Evolutionary conservation across 164 flowering plant genomes (phyloP), one percentile per base, ranked within the genome.

Genomic region (Annona cherimola): DNA sequence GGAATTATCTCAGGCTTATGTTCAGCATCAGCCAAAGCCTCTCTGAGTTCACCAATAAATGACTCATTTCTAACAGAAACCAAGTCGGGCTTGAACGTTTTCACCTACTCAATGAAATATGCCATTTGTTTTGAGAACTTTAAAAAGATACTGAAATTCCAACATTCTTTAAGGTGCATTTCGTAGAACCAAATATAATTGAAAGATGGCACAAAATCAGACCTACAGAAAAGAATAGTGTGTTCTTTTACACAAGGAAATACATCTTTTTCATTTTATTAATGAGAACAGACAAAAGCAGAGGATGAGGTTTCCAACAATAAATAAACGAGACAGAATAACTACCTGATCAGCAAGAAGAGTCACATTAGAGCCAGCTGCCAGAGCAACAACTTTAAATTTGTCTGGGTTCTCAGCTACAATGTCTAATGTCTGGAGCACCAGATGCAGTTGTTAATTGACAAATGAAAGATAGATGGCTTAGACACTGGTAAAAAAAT

Each of bases 341-440:
- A 50, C 76, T 72, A 90, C 99, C 97, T 95, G 99, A 69, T 95
- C 99, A 59, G 95, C 97, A 71, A 95, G 99, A 78, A 95, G 97
- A 69, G 99, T 86, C 70, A 95, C 88, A 81, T 95, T 95, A 9
- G 99, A 95, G 77, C 99, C 98, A 68, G 99, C 99, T 63, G 99
- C 99, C 46, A 95, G 86, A 8, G 97, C 99, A 69, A 95, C 98
- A 76, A 95, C 82, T 80, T 81, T 86, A 81, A 95, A 93, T 71
- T 95, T 95, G 18, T 91, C 91, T 20, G 97, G 97, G 79, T 95
- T 91, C 77, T 95, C 99, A 4, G 96, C 97, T 69, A 95, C 97
- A 61, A 95, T 93, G 81, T 93, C 98, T 81, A 95, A 70, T 63
- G 99, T 95, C 99, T 95, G 88, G 78, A 83, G 46, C 42, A 42